Conservation (phyloP, 106 monocot species). For the Cymbidium sinense region DNA sequence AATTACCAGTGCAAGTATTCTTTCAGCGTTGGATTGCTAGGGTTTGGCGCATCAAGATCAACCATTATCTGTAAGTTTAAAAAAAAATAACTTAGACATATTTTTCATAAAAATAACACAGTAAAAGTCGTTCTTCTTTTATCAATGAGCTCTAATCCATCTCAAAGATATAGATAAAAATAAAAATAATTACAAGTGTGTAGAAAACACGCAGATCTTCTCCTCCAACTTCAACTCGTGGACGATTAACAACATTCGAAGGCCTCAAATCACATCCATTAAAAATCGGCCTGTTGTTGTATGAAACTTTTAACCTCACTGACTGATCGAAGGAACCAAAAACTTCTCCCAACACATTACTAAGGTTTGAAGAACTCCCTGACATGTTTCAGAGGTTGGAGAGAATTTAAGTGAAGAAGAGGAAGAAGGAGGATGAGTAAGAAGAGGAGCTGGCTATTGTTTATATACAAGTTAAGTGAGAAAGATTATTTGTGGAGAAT, state of each 20-base stretch:
- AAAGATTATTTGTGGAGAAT: too few species aligned
- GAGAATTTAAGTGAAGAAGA: neutral
- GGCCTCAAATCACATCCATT: constrained; percentile 14
- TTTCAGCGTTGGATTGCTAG: constrained; percentile 27
- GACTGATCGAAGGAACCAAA: constrained; percentile 4
- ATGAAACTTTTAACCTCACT: neutral
- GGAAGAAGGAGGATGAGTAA: neutral
- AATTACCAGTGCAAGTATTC: constrained; percentile 47
- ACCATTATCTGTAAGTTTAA: constrained; percentile 28
- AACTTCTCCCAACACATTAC: constrained; percentile 9
- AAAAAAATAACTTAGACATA: too few species aligned
- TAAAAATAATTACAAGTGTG: constrained; percentile 12
- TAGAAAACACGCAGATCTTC: constrained; percentile 11
- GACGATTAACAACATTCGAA: constrained; percentile 4
- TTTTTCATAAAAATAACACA: too few species aligned
- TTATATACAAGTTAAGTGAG: too few species aligned
- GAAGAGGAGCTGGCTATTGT: too few species aligned
- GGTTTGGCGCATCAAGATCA: constrained; percentile 48
- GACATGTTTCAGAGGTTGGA: neutral
- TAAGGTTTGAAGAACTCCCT: neutral
- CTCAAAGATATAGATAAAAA: neutral
- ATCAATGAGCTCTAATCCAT: too few species aligned
- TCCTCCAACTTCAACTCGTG: constrained; percentile 17
- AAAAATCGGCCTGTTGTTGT: neutral
- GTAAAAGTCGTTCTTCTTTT: too few species aligned